phyloP scores from a whole-genome alignment of 306 rosid genomes.

The Sicyos baderoa region DNA sequence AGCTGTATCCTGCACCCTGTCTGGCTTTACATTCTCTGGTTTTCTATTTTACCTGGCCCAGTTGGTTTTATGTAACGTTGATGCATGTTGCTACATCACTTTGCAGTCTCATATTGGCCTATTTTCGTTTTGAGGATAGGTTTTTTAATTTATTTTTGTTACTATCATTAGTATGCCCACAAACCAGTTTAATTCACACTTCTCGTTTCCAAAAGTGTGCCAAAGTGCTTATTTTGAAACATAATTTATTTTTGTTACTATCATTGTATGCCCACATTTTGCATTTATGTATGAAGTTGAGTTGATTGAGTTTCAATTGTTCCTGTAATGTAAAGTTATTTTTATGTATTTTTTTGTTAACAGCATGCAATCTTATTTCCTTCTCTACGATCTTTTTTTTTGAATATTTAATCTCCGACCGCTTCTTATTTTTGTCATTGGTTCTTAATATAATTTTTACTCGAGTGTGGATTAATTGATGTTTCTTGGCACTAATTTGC shows the following conservation, averaged over 20 bases:
- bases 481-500: background rate
- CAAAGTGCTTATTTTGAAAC: background rate
- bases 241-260: too few species aligned
- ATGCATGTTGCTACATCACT: background rate
- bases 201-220: background rate
- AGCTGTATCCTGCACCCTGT: background rate
- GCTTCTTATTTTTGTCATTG: background rate
- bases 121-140: background rate
- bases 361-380: too few species aligned
- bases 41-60: constrained; percentile 3
- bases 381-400: background rate
- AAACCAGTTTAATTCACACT: background rate
- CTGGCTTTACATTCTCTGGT: background rate
- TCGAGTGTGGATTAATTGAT: background rate
- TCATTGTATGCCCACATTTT: too few species aligned
- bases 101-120: background rate
- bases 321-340: background rate
- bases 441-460: background rate
- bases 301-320: background rate
- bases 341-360: background rate
- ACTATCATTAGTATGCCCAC: background rate
- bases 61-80: background rate
- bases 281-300: background rate
- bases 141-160: background rate
- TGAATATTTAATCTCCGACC: background rate